Evolutionary conservation across 352 stramenopile genomes (phyloP), one percentile per base, ranked within the genome.

Genomic region (Phytophthora rubi): DNA sequence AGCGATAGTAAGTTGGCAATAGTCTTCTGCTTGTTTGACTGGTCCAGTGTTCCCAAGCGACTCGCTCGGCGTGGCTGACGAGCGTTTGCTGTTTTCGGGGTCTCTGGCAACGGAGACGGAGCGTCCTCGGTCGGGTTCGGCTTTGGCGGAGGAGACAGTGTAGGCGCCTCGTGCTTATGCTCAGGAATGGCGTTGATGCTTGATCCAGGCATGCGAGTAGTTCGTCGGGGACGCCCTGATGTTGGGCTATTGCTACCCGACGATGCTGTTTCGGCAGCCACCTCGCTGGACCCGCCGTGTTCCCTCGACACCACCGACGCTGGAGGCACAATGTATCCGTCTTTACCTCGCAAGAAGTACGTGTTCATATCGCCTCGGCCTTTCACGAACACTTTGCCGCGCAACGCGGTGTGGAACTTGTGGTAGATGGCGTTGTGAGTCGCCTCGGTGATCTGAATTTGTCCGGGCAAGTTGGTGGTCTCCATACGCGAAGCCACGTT

Each of bases 401-500:
- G 75, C 30, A 88, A 64, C 21, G 86, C 77, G 8, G 86, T 92
- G 59, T 84, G 75, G 62, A 93, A 96, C 30, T 81, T 90, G 48
- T 89, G 74, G 59, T 81, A 84, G 15, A 97, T 71, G 26, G 85
- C 80, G 30, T 83, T 70, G 73, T 92, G 66, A 4, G 88, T 93
- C 4, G 81, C 71, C 56, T 90, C 80, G 1, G 85, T 93, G 62
- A 95, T 89, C 60, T 97, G 89, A 37, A 97, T 97, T 45, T 91
- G 83, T 0, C 88, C 85, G 0, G 85, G 80, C 21, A 93, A 59
- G 53, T 94, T 94, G 9, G 88, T 94, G 6, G 84, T 93, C 63
- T 96, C 83, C 88, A 97, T 97, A 1, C 87, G 81, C 26, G 86
- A 95, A 2, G 90, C 87, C 6, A 93, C 88, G 68, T 97, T 97